phyloP scores from a whole-genome alignment of 164 flowering plant species.

The Paratinospora sagittata region DNA sequence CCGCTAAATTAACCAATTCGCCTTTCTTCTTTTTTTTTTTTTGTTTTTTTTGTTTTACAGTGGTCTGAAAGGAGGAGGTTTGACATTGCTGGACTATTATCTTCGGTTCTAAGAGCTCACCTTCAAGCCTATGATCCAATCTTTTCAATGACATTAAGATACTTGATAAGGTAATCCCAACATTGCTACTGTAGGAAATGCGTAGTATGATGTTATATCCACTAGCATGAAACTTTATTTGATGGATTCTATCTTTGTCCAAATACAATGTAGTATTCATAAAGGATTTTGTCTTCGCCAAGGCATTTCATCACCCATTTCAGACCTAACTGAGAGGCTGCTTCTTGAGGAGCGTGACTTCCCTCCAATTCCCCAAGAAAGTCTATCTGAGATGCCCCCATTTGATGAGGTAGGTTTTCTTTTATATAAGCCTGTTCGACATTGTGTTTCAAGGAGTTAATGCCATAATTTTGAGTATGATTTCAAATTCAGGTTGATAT shows the following conservation, averaged over 20 bases:
- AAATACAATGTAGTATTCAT: slow-evolving; percentile 60
- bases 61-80: slow-evolving; percentile 86
- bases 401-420: slow-evolving; percentile 80
- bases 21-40: slow-evolving; percentile 9
- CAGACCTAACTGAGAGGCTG: slow-evolving; percentile 80
- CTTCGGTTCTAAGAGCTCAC: slow-evolving; percentile 79
- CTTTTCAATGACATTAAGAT: slow-evolving; percentile 90
- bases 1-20: neutral
- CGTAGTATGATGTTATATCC: neutral
- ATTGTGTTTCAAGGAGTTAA: neutral
- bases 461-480: slow-evolving; percentile 4
- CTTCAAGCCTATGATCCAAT: slow-evolving; percentile 89
- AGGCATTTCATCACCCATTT: slow-evolving; percentile 82
- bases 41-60: slow-evolving; percentile 38
- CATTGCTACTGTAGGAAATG: neutral
- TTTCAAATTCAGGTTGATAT: slow-evolving; percentile 68
- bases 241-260: slow-evolving; percentile 1
- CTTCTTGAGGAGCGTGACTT: slow-evolving; percentile 90
- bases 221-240: neutral
- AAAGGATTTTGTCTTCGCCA: slow-evolving; percentile 80
- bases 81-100: slow-evolving; percentile 83
- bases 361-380: slow-evolving; percentile 74
- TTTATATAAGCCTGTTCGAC: neutral
- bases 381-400: slow-evolving; percentile 72
- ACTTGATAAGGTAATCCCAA: slow-evolving; percentile 72